A percentile compares a stretch with the other conserved stretches of the same genome.
phyloP scores from a whole-genome alignment of 345 rosid species.

The Eucalyptus pauciflora region DNA sequence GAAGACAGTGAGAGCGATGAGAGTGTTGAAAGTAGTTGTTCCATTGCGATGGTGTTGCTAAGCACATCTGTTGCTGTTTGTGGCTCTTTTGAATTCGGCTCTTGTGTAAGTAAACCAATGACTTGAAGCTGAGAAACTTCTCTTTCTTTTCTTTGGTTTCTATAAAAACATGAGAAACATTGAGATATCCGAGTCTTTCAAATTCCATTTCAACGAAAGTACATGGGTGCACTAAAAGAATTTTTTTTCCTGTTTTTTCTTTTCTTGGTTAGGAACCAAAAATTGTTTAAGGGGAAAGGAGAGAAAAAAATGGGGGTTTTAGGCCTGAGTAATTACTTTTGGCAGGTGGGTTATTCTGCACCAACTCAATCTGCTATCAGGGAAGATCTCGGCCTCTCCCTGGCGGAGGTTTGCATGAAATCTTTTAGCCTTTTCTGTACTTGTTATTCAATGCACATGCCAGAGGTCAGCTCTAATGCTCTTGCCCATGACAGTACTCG shows the following conservation, averaged over 20 bases:
- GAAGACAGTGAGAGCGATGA: constrained; percentile 1
- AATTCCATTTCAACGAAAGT: background rate
- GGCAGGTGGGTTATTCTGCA: constrained; percentile 94
- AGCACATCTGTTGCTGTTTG: constrained; percentile 80
- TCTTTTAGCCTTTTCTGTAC: background rate
- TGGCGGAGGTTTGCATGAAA: constrained; percentile 41
- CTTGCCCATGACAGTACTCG: constrained; percentile 44
- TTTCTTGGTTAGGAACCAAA: constrained; percentile 11
- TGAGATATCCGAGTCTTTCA: background rate
- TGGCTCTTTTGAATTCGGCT: constrained; percentile 86
- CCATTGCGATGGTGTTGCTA: constrained; percentile 51
- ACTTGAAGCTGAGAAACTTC: background rate
- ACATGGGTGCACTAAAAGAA: background rate
- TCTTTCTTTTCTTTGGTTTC: background rate
- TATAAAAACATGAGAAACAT: background rate
- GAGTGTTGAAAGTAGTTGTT: constrained; percentile 14
- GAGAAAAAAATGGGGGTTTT: background rate
- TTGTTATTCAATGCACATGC: background rate
- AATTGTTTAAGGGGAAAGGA: background rate
- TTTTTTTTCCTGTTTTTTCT: background rate
- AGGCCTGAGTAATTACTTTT: constrained; percentile 25
- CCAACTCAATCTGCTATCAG: constrained; percentile 79
- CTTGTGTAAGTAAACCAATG: constrained; percentile 56
- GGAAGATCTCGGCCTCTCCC: constrained; percentile 68
- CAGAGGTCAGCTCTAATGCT: background rate